phyloP scores from a whole-genome alignment of 495 filamentous ascomycete genomes.

The Penicillium odoratum region DNA sequence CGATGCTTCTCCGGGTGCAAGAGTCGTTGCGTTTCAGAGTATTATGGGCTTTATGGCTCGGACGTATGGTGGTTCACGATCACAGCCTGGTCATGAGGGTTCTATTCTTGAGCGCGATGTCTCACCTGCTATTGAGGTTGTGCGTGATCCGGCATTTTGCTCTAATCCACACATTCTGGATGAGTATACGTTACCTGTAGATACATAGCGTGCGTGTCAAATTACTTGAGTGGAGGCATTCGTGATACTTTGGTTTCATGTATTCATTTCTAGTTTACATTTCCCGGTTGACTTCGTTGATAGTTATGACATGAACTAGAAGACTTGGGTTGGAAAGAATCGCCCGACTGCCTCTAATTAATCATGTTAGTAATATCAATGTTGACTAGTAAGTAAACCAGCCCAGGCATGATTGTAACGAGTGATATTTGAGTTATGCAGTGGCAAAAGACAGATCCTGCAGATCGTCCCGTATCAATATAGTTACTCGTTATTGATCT shows the following conservation, averaged over 20 bases:
- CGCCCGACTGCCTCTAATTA: too few species aligned
- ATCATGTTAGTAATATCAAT: too few species aligned
- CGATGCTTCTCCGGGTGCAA: neutral
- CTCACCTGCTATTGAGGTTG: conserved; percentile 14
- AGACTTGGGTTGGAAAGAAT: neutral
- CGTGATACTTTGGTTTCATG: neutral
- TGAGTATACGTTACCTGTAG: neutral
- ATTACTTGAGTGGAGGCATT: neutral
- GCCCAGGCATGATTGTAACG: too few species aligned
- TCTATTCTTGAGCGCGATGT: conserved; percentile 21
- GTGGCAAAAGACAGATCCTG: too few species aligned
- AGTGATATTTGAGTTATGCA: too few species aligned
- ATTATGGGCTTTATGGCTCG: conserved; percentile 24
- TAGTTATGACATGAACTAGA: neutral
- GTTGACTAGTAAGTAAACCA: too few species aligned
- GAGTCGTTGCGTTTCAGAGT: conserved; percentile 7
- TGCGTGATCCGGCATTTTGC: conserved; percentile 15
- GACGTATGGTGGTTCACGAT: conserved; percentile 12
- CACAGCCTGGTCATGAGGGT: conserved; percentile 3
- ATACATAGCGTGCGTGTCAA: neutral
- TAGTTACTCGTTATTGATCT: too few species aligned
- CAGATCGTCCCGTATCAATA: too few species aligned
- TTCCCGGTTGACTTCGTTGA: neutral
- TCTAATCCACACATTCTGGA: conserved; percentile 18
- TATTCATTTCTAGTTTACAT: neutral